phyloP scores from a whole-genome alignment of 345 rosid species.

The Hibiscus trionum region DNA sequence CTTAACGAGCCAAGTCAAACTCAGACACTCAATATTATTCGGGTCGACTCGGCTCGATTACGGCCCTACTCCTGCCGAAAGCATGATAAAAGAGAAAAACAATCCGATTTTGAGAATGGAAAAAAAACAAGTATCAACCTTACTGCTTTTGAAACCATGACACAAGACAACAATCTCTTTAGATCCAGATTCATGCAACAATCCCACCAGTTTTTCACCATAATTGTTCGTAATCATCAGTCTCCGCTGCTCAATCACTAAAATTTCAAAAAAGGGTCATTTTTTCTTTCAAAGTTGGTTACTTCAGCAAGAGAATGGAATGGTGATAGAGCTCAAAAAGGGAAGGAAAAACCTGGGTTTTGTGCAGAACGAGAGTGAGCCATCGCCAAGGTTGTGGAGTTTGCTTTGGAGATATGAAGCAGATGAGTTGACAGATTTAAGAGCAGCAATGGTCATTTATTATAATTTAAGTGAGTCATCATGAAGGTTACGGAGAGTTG shows the following conservation, averaged over 20 bases:
- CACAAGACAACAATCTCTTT: slow-evolving; percentile 53
- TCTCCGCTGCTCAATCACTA: slow-evolving; percentile 20
- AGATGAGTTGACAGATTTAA: too few species aligned
- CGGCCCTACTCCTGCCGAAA: not conserved
- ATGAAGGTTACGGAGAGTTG: too few species aligned
- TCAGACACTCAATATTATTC: too few species aligned
- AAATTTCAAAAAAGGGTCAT: not conserved
- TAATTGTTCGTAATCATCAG: slow-evolving; percentile 39
- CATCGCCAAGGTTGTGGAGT: not conserved
- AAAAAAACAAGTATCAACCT: slow-evolving; percentile 42
- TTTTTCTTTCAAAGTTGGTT: not conserved
- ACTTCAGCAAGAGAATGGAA: not conserved
- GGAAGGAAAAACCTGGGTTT: not conserved
- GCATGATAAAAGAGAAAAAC: not conserved
- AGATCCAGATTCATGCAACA: slow-evolving; percentile 67
- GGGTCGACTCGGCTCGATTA: too few species aligned
- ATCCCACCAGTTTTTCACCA: slow-evolving; percentile 64
- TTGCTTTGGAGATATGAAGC: not conserved
- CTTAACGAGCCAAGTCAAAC: too few species aligned
- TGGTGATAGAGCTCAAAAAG: not conserved
- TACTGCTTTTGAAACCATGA: slow-evolving; percentile 63
- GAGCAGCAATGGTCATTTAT: too few species aligned
- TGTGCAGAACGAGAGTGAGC: not conserved
- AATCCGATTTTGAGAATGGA: not conserved
- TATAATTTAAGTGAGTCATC: too few species aligned